Base-by-base conservation (phyloP, 1,284 basidiomycete species). In the Sphaerobolus stellatus region DNA sequence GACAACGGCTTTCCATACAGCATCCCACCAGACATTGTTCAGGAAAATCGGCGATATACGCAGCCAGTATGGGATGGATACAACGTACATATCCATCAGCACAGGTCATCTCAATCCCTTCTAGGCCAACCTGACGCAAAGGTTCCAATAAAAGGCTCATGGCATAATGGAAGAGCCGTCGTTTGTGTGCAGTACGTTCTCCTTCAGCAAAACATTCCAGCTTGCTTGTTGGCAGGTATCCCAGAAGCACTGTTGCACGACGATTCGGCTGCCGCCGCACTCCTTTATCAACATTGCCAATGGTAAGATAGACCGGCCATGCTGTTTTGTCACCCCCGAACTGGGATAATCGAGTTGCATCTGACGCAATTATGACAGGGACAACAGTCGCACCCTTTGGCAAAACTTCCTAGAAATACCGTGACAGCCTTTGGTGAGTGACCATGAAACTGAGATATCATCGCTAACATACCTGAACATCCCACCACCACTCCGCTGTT, bases 201-300 rank as follows among this genome's bases (percentile, higher is more conserved):
- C 59, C 49, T 14, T 67, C 52, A 0, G 64, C 13, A 56, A 71
- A 73, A 56, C 69, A 69, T 3, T 72, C 66, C 0, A 78, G 64
- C 52, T 77, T 76, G 1, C 61, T 41, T 0, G 71, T 69, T 2
- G 75, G 72, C 9, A 78, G 54, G 58, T 78, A 78, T 0, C 68
- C 75, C 5, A 79, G 41, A 0, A 79, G 64, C 2, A 76, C 52
- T 4, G 57, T 65, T 2, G 58, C 61, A 3, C 55, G 56, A 1
- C 22, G 20, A 0, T 55, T 59, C 0, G 62, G 59, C 14, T 54
- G 22, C 3, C 50, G 45, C 0, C 62, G 58, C 2, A 60, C 31
- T 1, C 29, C 16, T 36, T 63, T 66, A 4, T 28, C 6, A 8
- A 66, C 61, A 38, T 66, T 66, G 4, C 62, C 64, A 6, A 67